Conservation (phyloP, 2,329 filamentous ascomycete genomes). For the Pseudogymnoascus destructans region DNA sequence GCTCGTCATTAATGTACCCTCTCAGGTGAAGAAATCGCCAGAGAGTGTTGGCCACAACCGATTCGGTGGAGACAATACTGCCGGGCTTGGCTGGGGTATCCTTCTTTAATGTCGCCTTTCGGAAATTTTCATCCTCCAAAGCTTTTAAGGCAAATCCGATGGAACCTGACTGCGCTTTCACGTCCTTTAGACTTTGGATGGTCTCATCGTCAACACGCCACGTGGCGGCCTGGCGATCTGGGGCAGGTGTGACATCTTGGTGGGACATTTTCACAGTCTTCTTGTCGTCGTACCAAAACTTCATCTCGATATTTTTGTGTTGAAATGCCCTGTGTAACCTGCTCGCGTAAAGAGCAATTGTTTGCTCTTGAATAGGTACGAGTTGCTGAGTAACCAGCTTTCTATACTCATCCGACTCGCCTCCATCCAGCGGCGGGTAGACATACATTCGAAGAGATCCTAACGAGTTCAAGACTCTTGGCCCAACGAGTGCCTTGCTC, state of each 20-base stretch:
- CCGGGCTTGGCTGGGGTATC: slow-evolving; percentile 29
- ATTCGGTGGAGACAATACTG: slow-evolving; percentile 47
- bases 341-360: slow-evolving; percentile 65
- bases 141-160: slow-evolving; percentile 51
- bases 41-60: slow-evolving; percentile 58
- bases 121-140: slow-evolving; percentile 57
- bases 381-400: slow-evolving; percentile 64
- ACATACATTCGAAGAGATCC: slow-evolving; percentile 67
- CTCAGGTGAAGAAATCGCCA: slow-evolving; percentile 86
- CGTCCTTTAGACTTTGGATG: slow-evolving; percentile 30
- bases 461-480: slow-evolving; percentile 69
- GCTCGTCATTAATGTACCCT: slow-evolving; percentile 67
- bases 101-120: slow-evolving; percentile 50
- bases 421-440: slow-evolving; percentile 73
- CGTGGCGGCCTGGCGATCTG: slow-evolving; percentile 35
- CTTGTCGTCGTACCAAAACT: slow-evolving; percentile 70
- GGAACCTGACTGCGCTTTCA: slow-evolving; percentile 33
- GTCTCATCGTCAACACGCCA: slow-evolving; percentile 62
- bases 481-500: slow-evolving; percentile 66
- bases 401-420: slow-evolving; percentile 67
- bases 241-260: slow-evolving; percentile 36
- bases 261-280: slow-evolving; percentile 58
- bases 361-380: slow-evolving; percentile 59
- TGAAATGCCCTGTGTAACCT: slow-evolving; percentile 73
- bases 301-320: slow-evolving; percentile 63